Percentiles rank a stretch among this genome's conserved stretches.
These are phyloP conservation scores for Penicillium goetzii DNA, from an alignment of 495 filamentous ascomycete genomes.

Conservation along the genomic window DNA sequence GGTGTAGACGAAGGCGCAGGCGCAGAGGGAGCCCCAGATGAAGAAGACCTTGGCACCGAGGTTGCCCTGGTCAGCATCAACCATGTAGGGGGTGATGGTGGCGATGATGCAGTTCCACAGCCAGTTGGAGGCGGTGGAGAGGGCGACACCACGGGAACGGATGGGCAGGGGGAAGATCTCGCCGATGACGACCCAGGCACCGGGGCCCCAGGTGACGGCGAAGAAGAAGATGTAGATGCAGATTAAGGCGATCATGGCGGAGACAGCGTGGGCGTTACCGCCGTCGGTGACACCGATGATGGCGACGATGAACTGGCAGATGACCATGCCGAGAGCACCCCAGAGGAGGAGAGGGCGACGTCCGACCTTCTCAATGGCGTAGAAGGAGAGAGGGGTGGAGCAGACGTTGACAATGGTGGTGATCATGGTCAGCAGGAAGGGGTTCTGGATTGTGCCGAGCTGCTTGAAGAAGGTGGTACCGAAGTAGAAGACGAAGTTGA, in stretches of 20 bases:
- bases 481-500: conserved; percentile 96
- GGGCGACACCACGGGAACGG: conserved; percentile 76
- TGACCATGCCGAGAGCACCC: conserved; percentile 77
- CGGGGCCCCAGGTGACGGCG: conserved; percentile 73
- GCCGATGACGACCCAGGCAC: conserved; percentile 82
- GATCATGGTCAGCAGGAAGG: conserved; percentile 80
- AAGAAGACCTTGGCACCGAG: conserved; percentile 82
- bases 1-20: conserved; percentile 66
- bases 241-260: conserved; percentile 74
- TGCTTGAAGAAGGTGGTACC: conserved; percentile 76
- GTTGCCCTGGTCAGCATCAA: conserved; percentile 66
- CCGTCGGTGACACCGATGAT: conserved; percentile 69
- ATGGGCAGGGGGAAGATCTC: conserved; percentile 87
- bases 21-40: conserved; percentile 77
- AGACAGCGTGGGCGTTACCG: conserved; percentile 54
- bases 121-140: conserved; percentile 87
- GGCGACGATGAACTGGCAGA: conserved; percentile 85
- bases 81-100: conserved; percentile 82
- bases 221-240: conserved; percentile 80
- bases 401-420: conserved; percentile 84
- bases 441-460: conserved; percentile 67
- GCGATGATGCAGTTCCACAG: conserved; percentile 79
- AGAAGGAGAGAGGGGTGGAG: conserved; percentile 83
- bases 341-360: conserved; percentile 82
- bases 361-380: conserved; percentile 77